Evolutionary conservation across 257 asterid genomes (phyloP), one percentile per base, ranked within the genome.

Genomic region (Handroanthus guayacan): DNA sequence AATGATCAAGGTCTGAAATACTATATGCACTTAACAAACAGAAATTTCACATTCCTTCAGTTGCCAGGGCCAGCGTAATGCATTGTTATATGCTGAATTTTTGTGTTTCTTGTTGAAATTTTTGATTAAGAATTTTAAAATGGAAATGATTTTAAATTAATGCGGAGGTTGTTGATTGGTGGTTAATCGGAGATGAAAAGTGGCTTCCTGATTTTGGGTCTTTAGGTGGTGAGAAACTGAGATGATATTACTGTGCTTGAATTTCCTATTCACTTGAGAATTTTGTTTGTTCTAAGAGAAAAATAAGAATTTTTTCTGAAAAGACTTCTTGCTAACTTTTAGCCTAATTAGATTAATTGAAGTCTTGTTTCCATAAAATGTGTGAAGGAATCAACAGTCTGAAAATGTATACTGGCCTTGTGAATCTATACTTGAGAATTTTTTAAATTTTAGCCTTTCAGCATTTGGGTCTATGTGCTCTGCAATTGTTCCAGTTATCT

Each of bases 1-100:
- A 88, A 91, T 9, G 88, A 89, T 9, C 97, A 91, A 91, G 97
- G 97, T 91, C n/a, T 13, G 31, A 10, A 8, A 18, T 5, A 16
- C 57, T 43, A 3, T 74, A 44, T 38, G 17, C 62, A 4, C 38
- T 25, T 25, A 25, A 48, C 62, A 5, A 8, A n/a, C 12, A 4
- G 6, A 6, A 34, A 11, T 48, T 37, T 74, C 44, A 36, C 50
- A 37, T 44, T 38, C 31, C 2, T 16, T 2, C 34, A 6, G 41
- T 12, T 17, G 2, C 13, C 51, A 14, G 45, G 17, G 48, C 62
- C 10, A 3, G 16, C 62, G 34, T 34, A 13, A 14, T 51, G 14
- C 3, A 5, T 9, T 2, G 45, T 62, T 14, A 36, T 34, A 12
- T 5, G 37, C 38, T n/a, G 12, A 44, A 38, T 41, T 44, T 8